Percentiles rank a stretch among this genome's conserved stretches.
Evolutionary conservation across 768 basidiomycete genomes (phyloP).

Genomic region (Neoboletus brunneissimus): DNA sequence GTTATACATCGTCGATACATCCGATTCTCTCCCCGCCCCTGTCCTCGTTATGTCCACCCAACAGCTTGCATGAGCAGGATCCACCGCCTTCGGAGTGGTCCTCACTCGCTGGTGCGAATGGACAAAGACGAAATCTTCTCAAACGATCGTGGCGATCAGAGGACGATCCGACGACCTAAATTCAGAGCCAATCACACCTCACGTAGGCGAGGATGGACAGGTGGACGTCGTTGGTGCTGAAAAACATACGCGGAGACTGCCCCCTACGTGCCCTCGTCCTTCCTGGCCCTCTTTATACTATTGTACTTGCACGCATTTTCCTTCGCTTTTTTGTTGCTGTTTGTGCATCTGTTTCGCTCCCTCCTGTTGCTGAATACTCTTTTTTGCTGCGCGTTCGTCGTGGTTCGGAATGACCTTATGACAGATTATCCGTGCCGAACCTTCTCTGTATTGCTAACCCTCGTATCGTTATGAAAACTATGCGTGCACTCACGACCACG

Average conservation of each 20-base stretch:
- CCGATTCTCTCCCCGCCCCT: constrained; percentile 2
- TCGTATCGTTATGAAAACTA: background rate
- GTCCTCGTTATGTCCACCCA: background rate
- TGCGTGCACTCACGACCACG: background rate
- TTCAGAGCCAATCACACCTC: background rate
- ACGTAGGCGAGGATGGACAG: background rate
- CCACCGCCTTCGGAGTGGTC: constrained; percentile 27
- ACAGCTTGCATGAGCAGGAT: constrained; percentile 18
- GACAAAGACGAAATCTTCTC: constrained; percentile 16
- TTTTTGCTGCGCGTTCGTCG: background rate
- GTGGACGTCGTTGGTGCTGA: background rate
- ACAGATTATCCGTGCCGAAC: background rate
- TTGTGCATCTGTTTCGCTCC: background rate
- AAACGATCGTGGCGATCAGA: constrained; percentile 30
- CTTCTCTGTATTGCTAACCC: background rate
- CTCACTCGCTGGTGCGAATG: constrained; percentile 28
- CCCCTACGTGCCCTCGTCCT: background rate
- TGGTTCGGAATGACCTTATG: background rate
- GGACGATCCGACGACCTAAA: constrained; percentile 21
- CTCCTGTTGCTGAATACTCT: background rate
- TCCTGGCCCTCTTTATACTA: background rate
- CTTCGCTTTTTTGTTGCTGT: background rate
- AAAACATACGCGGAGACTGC: background rate
- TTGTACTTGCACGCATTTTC: background rate
- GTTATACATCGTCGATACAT: constrained; percentile 6